These are phyloP conservation scores for Pythium phragmitis DNA, from an alignment of 352 stramenopile species.

Conservation along the genomic window DNA sequence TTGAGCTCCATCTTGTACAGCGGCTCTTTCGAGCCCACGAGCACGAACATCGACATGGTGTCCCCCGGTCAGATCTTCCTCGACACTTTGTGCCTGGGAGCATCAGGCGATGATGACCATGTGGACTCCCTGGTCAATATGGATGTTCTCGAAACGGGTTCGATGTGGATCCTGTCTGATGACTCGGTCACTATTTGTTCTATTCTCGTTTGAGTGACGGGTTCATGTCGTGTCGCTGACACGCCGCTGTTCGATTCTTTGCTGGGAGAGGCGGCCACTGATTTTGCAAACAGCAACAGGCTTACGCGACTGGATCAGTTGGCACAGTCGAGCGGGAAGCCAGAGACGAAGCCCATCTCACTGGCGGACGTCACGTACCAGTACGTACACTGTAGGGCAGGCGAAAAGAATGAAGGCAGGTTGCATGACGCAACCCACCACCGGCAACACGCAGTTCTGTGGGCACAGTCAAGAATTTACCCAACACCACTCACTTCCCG, in stretches of 20 bases:
- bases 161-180: not conserved
- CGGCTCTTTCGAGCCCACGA: constrained; percentile 84
- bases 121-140: constrained; percentile 6
- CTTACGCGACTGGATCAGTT: constrained; percentile 5
- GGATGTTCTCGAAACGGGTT: constrained; percentile 3
- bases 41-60: constrained; percentile 83
- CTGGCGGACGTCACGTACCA: not conserved
- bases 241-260: constrained; percentile 11
- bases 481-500: not conserved
- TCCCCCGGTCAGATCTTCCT: not conserved
- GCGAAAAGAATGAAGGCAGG: not conserved
- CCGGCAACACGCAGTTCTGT: constrained; percentile 11
- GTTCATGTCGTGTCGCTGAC: constrained; percentile 8
- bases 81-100: not conserved
- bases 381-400: not conserved
- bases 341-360: constrained; percentile 19
- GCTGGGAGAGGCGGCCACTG: constrained; percentile 3
- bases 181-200: not conserved
- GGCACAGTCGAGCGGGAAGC: constrained; percentile 8
- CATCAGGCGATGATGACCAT: not conserved
- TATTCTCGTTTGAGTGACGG: not conserved
- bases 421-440: constrained; percentile 8
- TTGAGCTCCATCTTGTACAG: constrained; percentile 89
- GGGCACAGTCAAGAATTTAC: constrained; percentile 2
- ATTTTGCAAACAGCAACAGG: constrained; percentile 21